Percentiles rank a stretch among this genome's conserved stretches.
phyloP scores from a whole-genome alignment of 2,329 filamentous ascomycete genomes.

The Nothophoma quercina region DNA sequence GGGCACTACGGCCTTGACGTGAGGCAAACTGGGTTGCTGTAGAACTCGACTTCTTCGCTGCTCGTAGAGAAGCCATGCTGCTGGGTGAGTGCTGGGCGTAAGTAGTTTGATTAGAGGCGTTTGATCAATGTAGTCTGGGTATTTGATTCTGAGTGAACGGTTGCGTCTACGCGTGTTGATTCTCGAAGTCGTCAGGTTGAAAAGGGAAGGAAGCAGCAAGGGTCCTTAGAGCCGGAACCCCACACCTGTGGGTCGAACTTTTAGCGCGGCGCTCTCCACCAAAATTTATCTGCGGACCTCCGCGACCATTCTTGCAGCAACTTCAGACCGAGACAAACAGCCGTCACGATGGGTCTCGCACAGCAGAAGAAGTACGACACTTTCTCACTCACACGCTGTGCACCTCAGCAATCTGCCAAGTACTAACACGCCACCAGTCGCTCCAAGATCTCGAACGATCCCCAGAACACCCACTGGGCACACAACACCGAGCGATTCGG shows the following conservation, averaged over 20 bases:
- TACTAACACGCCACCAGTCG: slow-evolving; percentile 52
- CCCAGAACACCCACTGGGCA: slow-evolving; percentile 95
- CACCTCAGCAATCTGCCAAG: neutral
- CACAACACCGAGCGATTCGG: slow-evolving; percentile 83
- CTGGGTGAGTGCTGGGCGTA: slow-evolving; percentile 23
- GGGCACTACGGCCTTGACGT: slow-evolving; percentile 20
- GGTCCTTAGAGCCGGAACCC: slow-evolving; percentile 1
- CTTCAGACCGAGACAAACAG: slow-evolving; percentile 9
- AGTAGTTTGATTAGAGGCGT: slow-evolving; percentile 10
- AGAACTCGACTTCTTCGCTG: slow-evolving; percentile 18
- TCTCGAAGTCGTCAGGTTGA: neutral
- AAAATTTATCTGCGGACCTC: slow-evolving; percentile 32
- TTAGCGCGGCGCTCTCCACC: slow-evolving; percentile 30
- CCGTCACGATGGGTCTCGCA: slow-evolving; percentile 69
- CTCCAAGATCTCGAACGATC: slow-evolving; percentile 84
- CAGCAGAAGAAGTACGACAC: slow-evolving; percentile 69
- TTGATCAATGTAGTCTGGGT: slow-evolving; percentile 5
- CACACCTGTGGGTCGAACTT: slow-evolving; percentile 11
- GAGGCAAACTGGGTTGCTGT: slow-evolving; percentile 5
- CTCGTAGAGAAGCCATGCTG: slow-evolving; percentile 25
- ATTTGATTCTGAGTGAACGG: too few relatives aligned
- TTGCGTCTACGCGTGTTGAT: too few relatives aligned
- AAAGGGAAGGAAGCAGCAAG: neutral
- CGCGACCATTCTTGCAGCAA: slow-evolving; percentile 18
- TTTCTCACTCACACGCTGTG: slow-evolving; percentile 14